Base-by-base conservation (phyloP, 2,329 filamentous ascomycete species). In the Gnomoniopsis smithogilvyi region DNA sequence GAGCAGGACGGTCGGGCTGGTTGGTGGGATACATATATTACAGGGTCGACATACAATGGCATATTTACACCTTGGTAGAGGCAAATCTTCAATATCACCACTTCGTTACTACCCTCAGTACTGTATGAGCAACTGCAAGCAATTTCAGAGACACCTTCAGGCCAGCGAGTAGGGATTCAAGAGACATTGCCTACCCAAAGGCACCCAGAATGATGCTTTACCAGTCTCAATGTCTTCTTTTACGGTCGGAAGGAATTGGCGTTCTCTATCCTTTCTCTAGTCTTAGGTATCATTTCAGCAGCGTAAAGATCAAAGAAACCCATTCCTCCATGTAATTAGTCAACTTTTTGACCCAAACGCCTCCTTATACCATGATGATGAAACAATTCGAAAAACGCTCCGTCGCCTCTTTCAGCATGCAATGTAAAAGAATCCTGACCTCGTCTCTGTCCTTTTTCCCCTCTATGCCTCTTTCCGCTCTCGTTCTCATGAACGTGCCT, bases 221-320 rank as follows among this genome's bases (percentile, higher is more conserved):
- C 26, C 26, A 30, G 4, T 8, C 8, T 30, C 26, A 8, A 30
- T 30, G 26, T 8, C 26, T 30, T 30, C 26, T 30, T n/a, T 30
- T 30, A 30, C 26, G 26, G 24, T 26, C 7, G 21, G n/a, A 21
- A 8, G n/a, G 19, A 12, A 17, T 19, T 33, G 17, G 38, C 26
- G n/a, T 49, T 26, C 47, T 30, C 34, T 36, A 43, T 14, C 34
- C 24, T 30, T n/a, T 7, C 36, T 38, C 33, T 33, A n/a, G n/a
- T n/a, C n/a, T n/a, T n/a, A 61, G 59, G 56, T 61, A 61, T 61
- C 59, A 54, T 58, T 45, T 45, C 48, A 38, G n/a, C 38, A 51
- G 34, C 22, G 8, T 30, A 51, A 46, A 46, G 26, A n/a, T 30
- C 47, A 38, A 33, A 34, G 21, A 52, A 19, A 22, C 48, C 26